Evolutionary conservation across 768 basidiomycete genomes (phyloP).

Genomic region (Mycena floridula): DNA sequence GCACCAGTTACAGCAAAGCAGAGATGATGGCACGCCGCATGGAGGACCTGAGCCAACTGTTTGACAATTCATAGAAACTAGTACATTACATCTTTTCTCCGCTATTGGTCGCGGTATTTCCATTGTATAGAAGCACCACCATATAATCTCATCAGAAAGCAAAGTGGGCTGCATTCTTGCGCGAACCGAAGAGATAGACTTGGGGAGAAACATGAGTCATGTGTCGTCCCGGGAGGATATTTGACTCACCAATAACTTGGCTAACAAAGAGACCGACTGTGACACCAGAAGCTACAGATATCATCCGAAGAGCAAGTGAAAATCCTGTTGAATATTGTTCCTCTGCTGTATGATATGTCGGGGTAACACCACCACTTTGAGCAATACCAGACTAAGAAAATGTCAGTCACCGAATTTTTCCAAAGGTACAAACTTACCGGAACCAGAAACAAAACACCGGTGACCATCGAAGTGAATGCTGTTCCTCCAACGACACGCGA

Average conservation of each 20-base stretch:
- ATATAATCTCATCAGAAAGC: conserved; percentile 45
- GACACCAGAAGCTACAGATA: conserved; percentile 78
- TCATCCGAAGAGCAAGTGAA: conserved; percentile 76
- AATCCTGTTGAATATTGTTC: conserved; percentile 75
- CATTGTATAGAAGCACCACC: neutral
- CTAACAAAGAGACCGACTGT: conserved; percentile 81
- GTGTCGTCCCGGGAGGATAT: neutral
- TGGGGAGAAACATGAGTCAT: conserved; percentile 1
- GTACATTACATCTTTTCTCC: neutral
- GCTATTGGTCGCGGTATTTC: neutral
- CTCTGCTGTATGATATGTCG: conserved; percentile 52
- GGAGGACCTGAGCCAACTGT: conserved; percentile 80
- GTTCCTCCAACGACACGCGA: conserved; percentile 72
- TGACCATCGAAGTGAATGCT: conserved; percentile 89
- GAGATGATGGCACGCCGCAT: conserved; percentile 83
- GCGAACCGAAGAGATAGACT: conserved; percentile 71
- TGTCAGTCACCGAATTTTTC: conserved; percentile 11
- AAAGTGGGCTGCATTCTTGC: conserved; percentile 70
- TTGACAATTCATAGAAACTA: conserved; percentile 18
- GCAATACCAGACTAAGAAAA: conserved; percentile 62
- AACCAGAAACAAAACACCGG: conserved; percentile 85
- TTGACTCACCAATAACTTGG: conserved; percentile 55
- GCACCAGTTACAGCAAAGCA: conserved; percentile 79
- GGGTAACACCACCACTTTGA: conserved; percentile 63
- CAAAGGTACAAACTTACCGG: conserved; percentile 48